Base-by-base conservation (phyloP, 2,329 filamentous ascomycete species). In the Didymella keratinophila region DNA sequence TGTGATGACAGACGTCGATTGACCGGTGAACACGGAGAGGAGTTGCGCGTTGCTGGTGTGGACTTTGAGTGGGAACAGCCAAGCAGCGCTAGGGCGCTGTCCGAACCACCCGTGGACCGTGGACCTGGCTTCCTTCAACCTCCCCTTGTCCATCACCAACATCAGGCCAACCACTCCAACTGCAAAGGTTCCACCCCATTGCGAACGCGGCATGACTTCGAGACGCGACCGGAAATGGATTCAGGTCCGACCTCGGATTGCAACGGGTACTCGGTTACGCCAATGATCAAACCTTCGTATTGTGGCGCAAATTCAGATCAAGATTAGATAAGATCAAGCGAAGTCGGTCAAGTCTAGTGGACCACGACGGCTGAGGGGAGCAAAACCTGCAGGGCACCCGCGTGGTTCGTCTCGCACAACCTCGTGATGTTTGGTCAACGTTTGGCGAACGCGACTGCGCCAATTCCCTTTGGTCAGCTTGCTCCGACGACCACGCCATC, bases 281-380 rank as follows among this genome's bases (percentile, higher is more conserved):
- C 14, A 23, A 42, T 53, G 30, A 21, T 41, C 30, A 49, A 53
- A 41, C 11, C 11, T 41, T 52, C 55, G 23, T 48, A 39, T 49
- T 45, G 37, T 58, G 52, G 51, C 59, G 47, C 36, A 25, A 48
- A 62, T 62, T 59, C 62, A 64, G 62, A 64, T 64, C 53, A 47
- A 62, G 62, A 64, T 64, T 44, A 62, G 56, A 64, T 64, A 64
- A 62, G 42, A 60, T 62, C 20, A 25, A 46, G 49, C 49, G 23
- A 18, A 51, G 32, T 27, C 25, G 37, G 53, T 37, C 23, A 34
- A 44, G 32, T 18, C 14, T 4, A 25, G 44, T 52, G 36, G 53
- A 53, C 50, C 16, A 45, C 16, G 20, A 37, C 50, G 45, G 56
- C 39, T 49, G 18, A 52, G 23, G 39, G 23, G 23, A 30, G 48